Conservation (phyloP, 768 basidiomycete genomes). For the Tulasnella sp. region DNA sequence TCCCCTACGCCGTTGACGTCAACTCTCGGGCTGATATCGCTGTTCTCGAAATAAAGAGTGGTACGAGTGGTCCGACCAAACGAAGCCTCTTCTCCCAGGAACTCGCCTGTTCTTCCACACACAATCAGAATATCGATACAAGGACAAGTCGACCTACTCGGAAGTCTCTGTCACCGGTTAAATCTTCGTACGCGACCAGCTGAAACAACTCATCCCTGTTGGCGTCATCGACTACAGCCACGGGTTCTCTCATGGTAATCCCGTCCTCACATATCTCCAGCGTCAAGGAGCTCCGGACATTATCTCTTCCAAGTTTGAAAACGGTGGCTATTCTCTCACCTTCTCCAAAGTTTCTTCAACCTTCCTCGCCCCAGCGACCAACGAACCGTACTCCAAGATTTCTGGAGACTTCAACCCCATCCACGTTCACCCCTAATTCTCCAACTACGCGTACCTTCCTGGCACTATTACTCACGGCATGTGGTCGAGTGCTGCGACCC, state of each 20-base stretch:
- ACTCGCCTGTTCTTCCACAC: slow-evolving; percentile 83
- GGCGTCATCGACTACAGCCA: slow-evolving; percentile 79
- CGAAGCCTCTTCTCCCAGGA: slow-evolving; percentile 67
- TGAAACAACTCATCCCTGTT: slow-evolving; percentile 82
- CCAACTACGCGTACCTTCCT: slow-evolving; percentile 84
- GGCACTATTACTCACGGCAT: slow-evolving; percentile 97
- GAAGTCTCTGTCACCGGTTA: slow-evolving; percentile 75
- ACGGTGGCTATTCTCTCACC: slow-evolving; percentile 79
- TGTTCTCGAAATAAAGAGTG: slow-evolving; percentile 94
- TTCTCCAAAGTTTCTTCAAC: slow-evolving; percentile 48
- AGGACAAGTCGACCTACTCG: slow-evolving; percentile 78
- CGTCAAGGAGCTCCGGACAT: slow-evolving; percentile 52
- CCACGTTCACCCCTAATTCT: slow-evolving; percentile 96
- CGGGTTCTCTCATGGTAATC: slow-evolving; percentile 84
- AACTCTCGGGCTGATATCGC: slow-evolving; percentile 73
- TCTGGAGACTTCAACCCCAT: slow-evolving; percentile 99
- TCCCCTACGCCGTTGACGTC: slow-evolving; percentile 75
- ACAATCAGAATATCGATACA: slow-evolving; percentile 80
- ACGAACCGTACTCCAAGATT: slow-evolving; percentile 90
- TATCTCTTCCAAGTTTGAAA: slow-evolving; percentile 65
- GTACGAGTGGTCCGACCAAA: slow-evolving; percentile 90
- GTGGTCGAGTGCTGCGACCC: slow-evolving; percentile 93
- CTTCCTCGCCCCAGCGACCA: slow-evolving; percentile 80
- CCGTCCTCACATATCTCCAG: slow-evolving; percentile 85
- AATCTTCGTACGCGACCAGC: slow-evolving; percentile 78